Conservation (phyloP, 1,139 yeast species). For the Zygoascus sp. region DNA sequence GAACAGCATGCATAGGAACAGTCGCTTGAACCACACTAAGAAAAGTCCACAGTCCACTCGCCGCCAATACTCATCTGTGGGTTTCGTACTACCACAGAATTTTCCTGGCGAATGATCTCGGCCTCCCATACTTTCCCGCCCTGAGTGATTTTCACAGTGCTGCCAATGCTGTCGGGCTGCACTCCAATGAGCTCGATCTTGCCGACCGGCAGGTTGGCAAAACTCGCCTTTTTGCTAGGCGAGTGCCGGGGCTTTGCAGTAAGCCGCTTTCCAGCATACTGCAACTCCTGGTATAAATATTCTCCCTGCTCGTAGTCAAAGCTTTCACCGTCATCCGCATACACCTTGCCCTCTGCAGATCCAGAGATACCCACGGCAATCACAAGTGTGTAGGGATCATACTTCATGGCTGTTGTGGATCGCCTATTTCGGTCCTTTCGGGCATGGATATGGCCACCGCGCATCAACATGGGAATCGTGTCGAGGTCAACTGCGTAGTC, state of each 20-base stretch:
- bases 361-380: conserved; percentile 51
- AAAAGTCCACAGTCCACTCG: conserved; percentile 46
- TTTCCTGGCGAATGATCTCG: conserved; percentile 22
- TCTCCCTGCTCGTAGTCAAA: conserved; percentile 45
- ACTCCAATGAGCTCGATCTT: conserved; percentile 54
- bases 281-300: conserved; percentile 20
- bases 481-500: conserved; percentile 46
- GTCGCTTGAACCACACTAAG: no score
- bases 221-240: conserved; percentile 10
- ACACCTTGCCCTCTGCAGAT: conserved; percentile 53
- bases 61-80: conserved; percentile 49
- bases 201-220: conserved; percentile 42
- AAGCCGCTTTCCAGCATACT: conserved; percentile 37
- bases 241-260: conserved; percentile 55
- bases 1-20: no score
- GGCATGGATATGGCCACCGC: conserved; percentile 73
- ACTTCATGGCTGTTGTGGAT: conserved; percentile 66
- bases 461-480: conserved; percentile 66
- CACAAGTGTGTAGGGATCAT: conserved; percentile 79
- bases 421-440: conserved; percentile 74
- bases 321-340: conserved; percentile 84
- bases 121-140: conserved; percentile 39
- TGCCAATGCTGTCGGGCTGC: conserved; percentile 14
- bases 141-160: conserved; percentile 36
- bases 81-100: conserved; percentile 43